Evolutionary conservation across 2,329 filamentous ascomycete genomes (phyloP), one percentile per base, ranked within the genome.

Genomic region (Penicillium corylophilum): DNA sequence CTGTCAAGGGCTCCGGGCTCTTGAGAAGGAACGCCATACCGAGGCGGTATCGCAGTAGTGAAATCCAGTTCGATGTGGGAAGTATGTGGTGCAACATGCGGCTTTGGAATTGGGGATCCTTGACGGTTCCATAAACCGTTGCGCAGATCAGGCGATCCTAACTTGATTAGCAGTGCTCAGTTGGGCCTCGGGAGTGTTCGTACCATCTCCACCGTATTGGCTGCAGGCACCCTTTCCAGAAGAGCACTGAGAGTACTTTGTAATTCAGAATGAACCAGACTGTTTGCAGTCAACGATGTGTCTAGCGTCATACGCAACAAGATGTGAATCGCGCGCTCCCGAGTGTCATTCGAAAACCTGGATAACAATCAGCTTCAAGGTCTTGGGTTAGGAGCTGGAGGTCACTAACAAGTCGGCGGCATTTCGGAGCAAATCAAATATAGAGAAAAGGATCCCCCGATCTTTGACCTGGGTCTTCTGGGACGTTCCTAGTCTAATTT

Each of bases 21-120:
- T 51, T 55, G 5, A 65, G 60, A 29, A 75, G 53, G 46, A 73
- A 74, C 9, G 69, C 62, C 18, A 67, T 43, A 12, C 73, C 72
- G 4, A 78, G 68, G 16, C 70, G 69, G 36, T 69, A 71, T 42
- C 74, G 65, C n/a, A 76, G 56, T n/a, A 64, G 48, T n/a, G 71
- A 68, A 22, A 74, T 67, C 53, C 66, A 64, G 12, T 60, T 57
- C 9, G 67, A 70, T 4, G 65, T 68, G 18, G 74, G 72, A 13
- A 69, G 53, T 18, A 77, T 72, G 46, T 76, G 68, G 28, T 64
- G 67, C 7, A 77, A 57, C 10, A 77, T 60, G 36, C 70, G 71
- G 43, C 64, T 69, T 57, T 75, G 75, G 5, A 77, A 65, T 24
- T 61, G 59, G 13, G 64, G 50, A 42, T 75, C 68, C 48, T 67